Conservation (phyloP, 2,329 filamentous ascomycete genomes). For the Rutstroemia sydowiana region DNA sequence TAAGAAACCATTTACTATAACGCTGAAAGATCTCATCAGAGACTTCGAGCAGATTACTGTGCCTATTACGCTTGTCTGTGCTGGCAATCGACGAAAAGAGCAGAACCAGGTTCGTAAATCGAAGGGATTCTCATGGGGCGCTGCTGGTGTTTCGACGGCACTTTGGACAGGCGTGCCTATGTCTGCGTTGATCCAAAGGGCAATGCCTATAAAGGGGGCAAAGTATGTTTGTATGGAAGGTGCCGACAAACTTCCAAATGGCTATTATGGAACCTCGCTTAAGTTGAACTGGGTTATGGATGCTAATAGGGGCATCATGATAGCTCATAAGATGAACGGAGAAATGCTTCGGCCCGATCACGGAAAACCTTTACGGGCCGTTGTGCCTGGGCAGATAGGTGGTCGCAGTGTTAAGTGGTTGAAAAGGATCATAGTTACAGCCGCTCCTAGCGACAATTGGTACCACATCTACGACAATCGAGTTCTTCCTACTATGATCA, state of each 20-base stretch:
- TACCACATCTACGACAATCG: constrained; percentile 94
- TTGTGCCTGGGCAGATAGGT: constrained; percentile 87
- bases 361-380: constrained; percentile 71
- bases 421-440: constrained; percentile 70
- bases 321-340: constrained; percentile 88
- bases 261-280: constrained; percentile 79
- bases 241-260: constrained; percentile 80
- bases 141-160: constrained; percentile 79
- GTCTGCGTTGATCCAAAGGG: constrained; percentile 60
- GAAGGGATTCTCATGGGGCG: constrained; percentile 91
- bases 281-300: constrained; percentile 88
- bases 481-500: constrained; percentile 79
- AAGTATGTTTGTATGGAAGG: constrained; percentile 88
- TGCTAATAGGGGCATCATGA: constrained; percentile 72
- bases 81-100: constrained; percentile 86
- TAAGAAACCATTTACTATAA: constrained; percentile 65
- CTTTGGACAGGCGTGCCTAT: constrained; percentile 80
- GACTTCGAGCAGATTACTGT: constrained; percentile 77
- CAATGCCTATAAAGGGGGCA: constrained; percentile 61
- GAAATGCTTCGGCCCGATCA: constrained; percentile 75
- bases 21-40: constrained; percentile 61
- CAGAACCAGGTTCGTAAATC: constrained; percentile 86
- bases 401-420: constrained; percentile 92
- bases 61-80: constrained; percentile 83
- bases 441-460: constrained; percentile 80